These are phyloP conservation scores for Fusarium virguliforme DNA, from an alignment of 2,329 filamentous ascomycete species.

Conservation along the genomic window DNA sequence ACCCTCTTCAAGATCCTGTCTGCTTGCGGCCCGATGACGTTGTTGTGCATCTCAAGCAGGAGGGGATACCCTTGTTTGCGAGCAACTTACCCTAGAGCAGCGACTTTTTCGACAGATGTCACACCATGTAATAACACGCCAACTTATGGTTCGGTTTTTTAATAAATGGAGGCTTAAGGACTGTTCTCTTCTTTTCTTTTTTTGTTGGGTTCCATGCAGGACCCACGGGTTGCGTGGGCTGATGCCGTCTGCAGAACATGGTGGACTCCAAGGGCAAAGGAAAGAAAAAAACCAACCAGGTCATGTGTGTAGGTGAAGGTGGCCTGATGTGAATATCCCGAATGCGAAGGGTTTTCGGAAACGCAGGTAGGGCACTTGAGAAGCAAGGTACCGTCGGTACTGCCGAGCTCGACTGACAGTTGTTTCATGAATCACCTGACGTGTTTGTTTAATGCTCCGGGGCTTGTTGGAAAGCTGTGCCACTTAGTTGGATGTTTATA, in stretches of 20 bases:
- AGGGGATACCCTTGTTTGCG: conserved; percentile 24
- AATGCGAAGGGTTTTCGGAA: neutral
- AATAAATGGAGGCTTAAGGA: neutral
- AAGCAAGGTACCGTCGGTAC: conserved; percentile 1
- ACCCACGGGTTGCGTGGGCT: conserved; percentile 11
- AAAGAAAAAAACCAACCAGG: neutral
- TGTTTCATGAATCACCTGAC: neutral
- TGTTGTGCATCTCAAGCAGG: conserved; percentile 34
- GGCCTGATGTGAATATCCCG: conserved; percentile 8
- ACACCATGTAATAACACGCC: neutral
- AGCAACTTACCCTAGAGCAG: conserved; percentile 24
- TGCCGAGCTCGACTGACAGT: conserved; percentile 2
- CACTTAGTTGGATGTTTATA: neutral
- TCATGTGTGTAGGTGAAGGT: neutral
- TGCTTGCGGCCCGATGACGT: conserved; percentile 37
- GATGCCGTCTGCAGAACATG: conserved; percentile 8
- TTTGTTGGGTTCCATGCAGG: neutral
- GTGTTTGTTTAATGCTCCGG: neutral
- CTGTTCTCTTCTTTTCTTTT: neutral
- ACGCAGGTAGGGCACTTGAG: conserved; percentile 4
- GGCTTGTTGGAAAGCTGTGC: neutral
- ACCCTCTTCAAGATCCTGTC: conserved; percentile 28
- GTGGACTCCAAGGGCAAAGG: conserved; percentile 5
- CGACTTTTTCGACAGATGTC: conserved; percentile 1
- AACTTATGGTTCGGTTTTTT: neutral